These are phyloP conservation scores for Magnolia kwangsiensis DNA, from an alignment of 164 flowering plant genomes.

Conservation along the genomic window DNA sequence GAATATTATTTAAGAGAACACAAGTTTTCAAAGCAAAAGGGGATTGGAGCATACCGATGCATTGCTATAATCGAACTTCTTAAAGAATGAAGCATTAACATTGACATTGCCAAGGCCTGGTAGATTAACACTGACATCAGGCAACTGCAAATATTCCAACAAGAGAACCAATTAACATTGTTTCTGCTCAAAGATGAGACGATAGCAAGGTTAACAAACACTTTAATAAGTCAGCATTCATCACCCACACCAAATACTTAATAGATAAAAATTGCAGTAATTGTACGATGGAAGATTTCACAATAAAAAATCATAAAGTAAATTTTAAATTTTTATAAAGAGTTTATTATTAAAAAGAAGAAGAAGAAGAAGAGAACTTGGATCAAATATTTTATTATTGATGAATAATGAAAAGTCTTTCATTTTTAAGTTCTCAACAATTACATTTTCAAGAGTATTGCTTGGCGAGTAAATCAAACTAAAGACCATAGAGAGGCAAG, in stretches of 20 bases:
- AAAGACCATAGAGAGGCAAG: neutral
- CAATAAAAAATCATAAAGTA: too few relatives aligned
- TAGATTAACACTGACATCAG: slow-evolving; percentile 57
- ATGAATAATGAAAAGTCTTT: too few relatives aligned
- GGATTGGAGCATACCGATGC: slow-evolving; percentile 55
- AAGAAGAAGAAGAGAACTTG: too few relatives aligned
- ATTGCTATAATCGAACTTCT: slow-evolving; percentile 74
- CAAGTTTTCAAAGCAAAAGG: neutral
- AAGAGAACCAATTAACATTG: neutral
- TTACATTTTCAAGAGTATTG: too few relatives aligned
- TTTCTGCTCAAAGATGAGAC: neutral
- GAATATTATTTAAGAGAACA: neutral
- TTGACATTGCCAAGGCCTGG: slow-evolving; percentile 56
- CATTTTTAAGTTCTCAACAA: too few relatives aligned
- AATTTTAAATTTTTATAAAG: too few relatives aligned
- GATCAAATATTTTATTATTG: too few relatives aligned
- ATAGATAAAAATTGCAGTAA: neutral
- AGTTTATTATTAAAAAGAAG: too few relatives aligned
- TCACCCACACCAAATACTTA: slow-evolving; percentile 2
- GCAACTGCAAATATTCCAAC: slow-evolving; percentile 61
- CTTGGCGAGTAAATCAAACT: neutral
- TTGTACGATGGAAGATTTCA: too few relatives aligned
- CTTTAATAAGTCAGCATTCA: neutral
- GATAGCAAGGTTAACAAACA: neutral
- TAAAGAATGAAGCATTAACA: slow-evolving; percentile 72